Base-by-base conservation (phyloP, 352 stramenopile genomes). In the Phytophthora meadii region DNA sequence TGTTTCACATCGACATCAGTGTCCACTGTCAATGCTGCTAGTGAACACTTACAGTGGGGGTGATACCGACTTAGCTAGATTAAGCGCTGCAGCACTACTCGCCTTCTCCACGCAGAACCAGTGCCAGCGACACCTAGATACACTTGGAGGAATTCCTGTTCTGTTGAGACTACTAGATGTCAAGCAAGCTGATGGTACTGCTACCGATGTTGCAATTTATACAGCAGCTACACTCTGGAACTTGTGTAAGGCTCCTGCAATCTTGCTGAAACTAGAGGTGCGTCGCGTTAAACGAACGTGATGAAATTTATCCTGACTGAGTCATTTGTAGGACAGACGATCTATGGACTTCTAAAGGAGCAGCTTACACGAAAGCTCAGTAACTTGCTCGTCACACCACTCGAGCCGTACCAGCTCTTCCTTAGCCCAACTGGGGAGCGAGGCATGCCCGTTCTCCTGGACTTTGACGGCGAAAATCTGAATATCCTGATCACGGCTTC, bases 181-280 rank as follows among this genome's bases (percentile, higher is more conserved):
- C 4, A 67, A 68, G 8, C 45, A 76, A 47, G 51, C 7, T 5
- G 28, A 63, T 19, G 58, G 51, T 6, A 36, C 36, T 19, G 51
- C 58, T 27, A 60, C 76, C 58, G 77, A 90, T n/a, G 53, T 89
- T 4, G 57, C 60, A 4, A 61, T 84, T 5, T 90, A 81, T 39
- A 70, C 79, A 3, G 82, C 81, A 5, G 77, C 73, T 10, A 78
- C 63, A 12, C 70, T 90, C 17, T 93, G 85, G 85, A 92, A 91
- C 61, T 54, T 92, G 45, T 80, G 65, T 54, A 93, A 93, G 51
- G 81, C 81, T 5, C 81, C 80, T 4, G 59, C 81, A 22, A 40
- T 93, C 4, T 40, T 91, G 25, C 64, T 93, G 17, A 89, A 88
- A 37, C 70, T 92, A n/a, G 85, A 93, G 81, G 76, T 83, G 53